A percentile compares a stretch with the other conserved stretches of the same genome.
Evolutionary conservation across 768 basidiomycete species (phyloP).

Genomic region (Suillus sp.): DNA sequence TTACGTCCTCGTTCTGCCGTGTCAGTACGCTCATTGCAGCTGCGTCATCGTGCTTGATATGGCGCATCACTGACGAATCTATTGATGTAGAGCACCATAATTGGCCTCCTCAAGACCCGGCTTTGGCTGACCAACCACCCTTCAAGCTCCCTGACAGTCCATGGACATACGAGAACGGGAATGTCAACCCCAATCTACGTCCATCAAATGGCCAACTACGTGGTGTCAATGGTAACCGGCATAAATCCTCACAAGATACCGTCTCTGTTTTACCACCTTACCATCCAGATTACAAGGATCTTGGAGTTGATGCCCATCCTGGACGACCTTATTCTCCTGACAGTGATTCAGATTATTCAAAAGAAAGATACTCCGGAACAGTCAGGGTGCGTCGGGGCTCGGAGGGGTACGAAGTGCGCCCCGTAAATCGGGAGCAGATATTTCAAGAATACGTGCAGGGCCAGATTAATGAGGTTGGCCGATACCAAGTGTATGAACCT

Average conservation of each 20-base stretch:
- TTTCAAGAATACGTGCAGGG: slow-evolving; percentile 56
- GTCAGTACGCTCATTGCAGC: slow-evolving; percentile 7
- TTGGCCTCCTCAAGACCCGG: slow-evolving; percentile 82
- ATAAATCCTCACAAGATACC: slow-evolving; percentile 32
- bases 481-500: slow-evolving; percentile 72
- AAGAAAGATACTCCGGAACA: slow-evolving; percentile 33
- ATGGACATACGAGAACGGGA: slow-evolving; percentile 83
- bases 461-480: slow-evolving; percentile 55
- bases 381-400: slow-evolving; percentile 66
- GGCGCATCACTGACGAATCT: slow-evolving; percentile 33
- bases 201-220: slow-evolving; percentile 56
- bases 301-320: slow-evolving; percentile 31
- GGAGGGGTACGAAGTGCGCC: slow-evolving; percentile 78
- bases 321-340: slow-evolving; percentile 22
- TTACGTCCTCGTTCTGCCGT: slow-evolving; percentile 10
- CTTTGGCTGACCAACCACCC: slow-evolving; percentile 35
- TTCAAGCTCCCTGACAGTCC: slow-evolving; percentile 63
- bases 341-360: slow-evolving; percentile 31
- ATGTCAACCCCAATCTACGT: slow-evolving; percentile 72
- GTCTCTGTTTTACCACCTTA: slow-evolving; percentile 67
- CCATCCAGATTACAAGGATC: slow-evolving; percentile 66
- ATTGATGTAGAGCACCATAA: slow-evolving; percentile 30
- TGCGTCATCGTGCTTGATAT: slow-evolving; percentile 14
- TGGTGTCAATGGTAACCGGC: slow-evolving; percentile 23
- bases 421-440: slow-evolving; percentile 64